Evolutionary conservation across 2,329 filamentous ascomycete species (phyloP).

Genomic region (Diaporthe batatas): DNA sequence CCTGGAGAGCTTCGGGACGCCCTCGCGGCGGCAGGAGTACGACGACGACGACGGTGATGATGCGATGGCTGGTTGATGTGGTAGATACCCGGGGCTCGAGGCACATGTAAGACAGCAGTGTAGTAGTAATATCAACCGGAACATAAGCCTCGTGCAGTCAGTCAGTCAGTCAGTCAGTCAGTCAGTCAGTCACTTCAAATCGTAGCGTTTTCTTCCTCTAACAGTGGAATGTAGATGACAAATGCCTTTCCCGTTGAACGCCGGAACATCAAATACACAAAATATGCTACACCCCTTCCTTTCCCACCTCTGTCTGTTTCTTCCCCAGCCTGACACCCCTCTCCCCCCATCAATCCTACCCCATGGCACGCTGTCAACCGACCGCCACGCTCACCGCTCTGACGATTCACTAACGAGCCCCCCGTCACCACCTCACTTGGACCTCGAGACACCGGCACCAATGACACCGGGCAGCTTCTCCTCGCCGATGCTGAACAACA

Average conservation of each 20-base stretch:
- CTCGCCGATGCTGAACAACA: constrained; percentile 87
- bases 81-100: constrained; percentile 13
- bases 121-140: background rate
- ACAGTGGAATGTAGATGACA: constrained; percentile 44
- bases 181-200: constrained; percentile 6
- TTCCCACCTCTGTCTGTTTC: background rate
- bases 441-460: constrained; percentile 88
- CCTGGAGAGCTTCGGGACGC: constrained; percentile 62
- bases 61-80: constrained; percentile 43
- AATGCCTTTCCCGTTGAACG: constrained; percentile 47
- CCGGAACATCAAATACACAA: constrained; percentile 43
- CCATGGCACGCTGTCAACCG: background rate
- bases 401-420: background rate
- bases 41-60: constrained; percentile 45
- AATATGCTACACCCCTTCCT: constrained; percentile 40
- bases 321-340: background rate
- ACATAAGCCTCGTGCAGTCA: constrained; percentile 11
- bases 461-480: constrained; percentile 94
- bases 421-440: constrained; percentile 62
- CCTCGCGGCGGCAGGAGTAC: constrained; percentile 53
- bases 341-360: background rate
- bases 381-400: background rate
- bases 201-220: constrained; percentile 43
- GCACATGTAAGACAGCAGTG: background rate
- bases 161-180: constrained; percentile 1